Evolutionary conservation across 2,329 filamentous ascomycete species (phyloP).

Genomic region (Pestalotiopsis sp.): DNA sequence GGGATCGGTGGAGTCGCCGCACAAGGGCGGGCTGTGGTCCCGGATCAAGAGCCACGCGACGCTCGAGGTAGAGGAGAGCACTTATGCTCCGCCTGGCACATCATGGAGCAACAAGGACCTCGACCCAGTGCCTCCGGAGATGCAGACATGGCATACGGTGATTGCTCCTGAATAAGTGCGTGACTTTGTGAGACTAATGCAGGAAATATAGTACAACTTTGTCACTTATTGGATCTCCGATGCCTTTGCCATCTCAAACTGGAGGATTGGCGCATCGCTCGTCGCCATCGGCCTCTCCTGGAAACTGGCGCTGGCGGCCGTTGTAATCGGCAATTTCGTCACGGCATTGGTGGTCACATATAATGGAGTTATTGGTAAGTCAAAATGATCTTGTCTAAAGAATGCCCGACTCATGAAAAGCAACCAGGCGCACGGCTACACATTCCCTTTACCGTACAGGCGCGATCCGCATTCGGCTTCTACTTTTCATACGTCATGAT

Average conservation of each 20-base stretch:
- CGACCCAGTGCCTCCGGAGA: slow-evolving; percentile 11
- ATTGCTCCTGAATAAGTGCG: not conserved
- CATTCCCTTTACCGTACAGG: slow-evolving; percentile 28
- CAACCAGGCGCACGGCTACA: slow-evolving; percentile 21
- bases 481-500: slow-evolving; percentile 23
- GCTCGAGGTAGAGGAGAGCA: slow-evolving; percentile 15
- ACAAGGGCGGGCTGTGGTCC: slow-evolving; percentile 9
- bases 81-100: slow-evolving; percentile 13
- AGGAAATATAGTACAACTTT: slow-evolving; percentile 9
- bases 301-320: slow-evolving; percentile 19
- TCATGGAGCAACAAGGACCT: slow-evolving; percentile 15
- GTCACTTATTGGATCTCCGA: slow-evolving; percentile 23
- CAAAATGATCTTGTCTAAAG: not conserved
- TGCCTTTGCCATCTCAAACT: slow-evolving; percentile 19
- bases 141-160: slow-evolving; percentile 11
- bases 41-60: slow-evolving; percentile 9
- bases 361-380: slow-evolving; percentile 22
- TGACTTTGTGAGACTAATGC: not conserved
- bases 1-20: slow-evolving; percentile 12
- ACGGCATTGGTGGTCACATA: slow-evolving; percentile 20
- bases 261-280: slow-evolving; percentile 19
- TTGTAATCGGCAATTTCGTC: slow-evolving; percentile 19
- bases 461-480: slow-evolving; percentile 27
- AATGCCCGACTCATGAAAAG: not conserved
- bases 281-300: slow-evolving; percentile 20